Evolutionary conservation across 208 protist genomes (phyloP), one percentile per base, ranked within the genome.

Genomic region (Leishmania tarentolae): DNA sequence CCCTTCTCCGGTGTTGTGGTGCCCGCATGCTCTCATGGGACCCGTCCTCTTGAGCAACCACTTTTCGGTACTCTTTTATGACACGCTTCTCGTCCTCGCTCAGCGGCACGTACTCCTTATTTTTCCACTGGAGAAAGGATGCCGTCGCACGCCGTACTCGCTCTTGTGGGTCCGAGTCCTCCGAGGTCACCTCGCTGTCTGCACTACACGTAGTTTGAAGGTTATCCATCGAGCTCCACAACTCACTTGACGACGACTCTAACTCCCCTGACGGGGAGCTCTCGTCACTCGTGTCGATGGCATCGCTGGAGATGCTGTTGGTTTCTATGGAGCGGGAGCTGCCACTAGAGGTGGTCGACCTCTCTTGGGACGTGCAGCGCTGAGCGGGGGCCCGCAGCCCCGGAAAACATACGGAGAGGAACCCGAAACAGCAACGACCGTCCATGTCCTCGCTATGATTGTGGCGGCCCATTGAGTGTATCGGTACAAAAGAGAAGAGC

Each of bases 1-100:
- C 44, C 19, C 75, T 40, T 0, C 50, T 47, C 8, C 52, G 80
- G 7, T 73, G 63, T 40, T 73, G 80, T 73, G 71, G 71, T 24
- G 80, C 80, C 17, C 80, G 73, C 40, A 73, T 68, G 80, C 73
- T 83, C 61, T 66, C 75, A 73, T 83, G 78, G 35, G 80, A 75
- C n/a, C 80, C 80, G 21, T 83, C 65, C 63, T 75, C 80, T 7
- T 42, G 37, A 21, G 80, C 80, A 13, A 83, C 52, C 15, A 63
- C 17, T 63, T 78, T 77, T 35, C 80, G 80, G 80, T 83, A 78
- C 74, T 83, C 80, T 65, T 83, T 83, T 53, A 83, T 83, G 63
- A 63, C 65, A 21, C 74, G 80, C 72, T 79, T 83, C 63, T 83
- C 73, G 35, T 83, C 73, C 28, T 13, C 21, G 74, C 53, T 83